phyloP scores from a whole-genome alignment of 768 basidiomycete species.

The Leccinum ochraceum region DNA sequence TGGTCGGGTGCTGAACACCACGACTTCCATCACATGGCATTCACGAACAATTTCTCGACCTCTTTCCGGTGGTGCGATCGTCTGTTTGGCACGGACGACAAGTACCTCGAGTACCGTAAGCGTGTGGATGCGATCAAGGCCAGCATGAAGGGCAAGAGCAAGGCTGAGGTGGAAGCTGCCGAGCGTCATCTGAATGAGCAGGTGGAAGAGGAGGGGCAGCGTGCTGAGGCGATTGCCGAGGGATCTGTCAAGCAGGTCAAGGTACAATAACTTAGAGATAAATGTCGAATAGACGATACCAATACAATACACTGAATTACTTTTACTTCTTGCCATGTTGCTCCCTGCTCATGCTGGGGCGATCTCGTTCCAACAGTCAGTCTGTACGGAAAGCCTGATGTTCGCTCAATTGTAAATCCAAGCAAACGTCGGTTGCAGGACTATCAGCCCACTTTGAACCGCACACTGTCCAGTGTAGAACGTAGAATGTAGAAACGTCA shows the following conservation, averaged over 20 bases:
- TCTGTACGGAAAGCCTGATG: too few species aligned
- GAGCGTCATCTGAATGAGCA: slow-evolving; percentile 67
- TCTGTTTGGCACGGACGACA: slow-evolving; percentile 86
- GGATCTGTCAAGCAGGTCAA: slow-evolving; percentile 33
- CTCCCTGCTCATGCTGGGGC: too few species aligned
- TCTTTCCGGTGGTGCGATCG: slow-evolving; percentile 95
- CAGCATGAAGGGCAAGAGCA: slow-evolving; percentile 51
- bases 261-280: slow-evolving; percentile 22
- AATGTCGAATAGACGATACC: neutral
- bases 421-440: too few species aligned
- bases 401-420: too few species aligned
- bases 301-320: slow-evolving; percentile 3
- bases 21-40: slow-evolving; percentile 98
- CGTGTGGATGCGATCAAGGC: slow-evolving; percentile 64
- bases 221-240: slow-evolving; percentile 61
- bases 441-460: too few species aligned
- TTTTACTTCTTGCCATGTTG: too few species aligned
- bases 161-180: slow-evolving; percentile 52
- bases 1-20: slow-evolving; percentile 98
- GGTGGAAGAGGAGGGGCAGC: slow-evolving; percentile 71
- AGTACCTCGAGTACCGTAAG: slow-evolving; percentile 80
- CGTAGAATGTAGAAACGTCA: too few species aligned
- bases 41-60: slow-evolving; percentile 91
- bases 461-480: too few species aligned
- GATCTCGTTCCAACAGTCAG: too few species aligned